Percentiles rank a stretch among this genome's conserved stretches.
phyloP scores from a whole-genome alignment of 225 moss, liverwort and hornwort genomes.

The Bryoerythrophyllum caledonicum region DNA sequence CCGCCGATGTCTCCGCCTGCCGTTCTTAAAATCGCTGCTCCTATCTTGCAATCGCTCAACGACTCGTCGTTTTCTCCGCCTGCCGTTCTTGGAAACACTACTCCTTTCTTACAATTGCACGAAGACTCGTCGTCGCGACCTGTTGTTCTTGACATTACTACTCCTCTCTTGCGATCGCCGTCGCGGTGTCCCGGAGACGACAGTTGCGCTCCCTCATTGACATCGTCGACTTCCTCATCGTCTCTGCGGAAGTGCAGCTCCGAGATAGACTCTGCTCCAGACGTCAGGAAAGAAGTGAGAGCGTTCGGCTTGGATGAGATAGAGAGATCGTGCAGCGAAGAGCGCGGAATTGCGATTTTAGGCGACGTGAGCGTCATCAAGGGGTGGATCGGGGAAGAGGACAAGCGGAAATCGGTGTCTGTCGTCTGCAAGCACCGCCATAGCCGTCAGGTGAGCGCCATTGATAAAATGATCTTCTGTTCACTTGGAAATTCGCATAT shows the following conservation, averaged over 20 bases:
- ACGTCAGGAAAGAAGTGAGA: slow-evolving; percentile 14
- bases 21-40: background rate
- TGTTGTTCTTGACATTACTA: background rate
- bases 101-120: too few relatives aligned
- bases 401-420: slow-evolving; percentile 21
- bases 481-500: background rate
- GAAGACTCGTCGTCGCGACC: background rate
- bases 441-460: slow-evolving; percentile 23
- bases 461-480: background rate
- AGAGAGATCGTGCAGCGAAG: slow-evolving; percentile 18
- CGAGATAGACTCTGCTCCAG: background rate
- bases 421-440: slow-evolving; percentile 28
- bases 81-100: too few relatives aligned
- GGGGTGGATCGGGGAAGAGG: slow-evolving; percentile 19
- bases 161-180: slow-evolving; percentile 13
- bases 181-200: background rate
- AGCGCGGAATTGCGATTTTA: slow-evolving; percentile 2
- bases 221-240: slow-evolving; percentile 7
- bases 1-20: background rate
- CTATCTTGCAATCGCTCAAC: slow-evolving; percentile 9
- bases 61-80: too few relatives aligned
- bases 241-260: background rate
- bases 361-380: slow-evolving; percentile 28
- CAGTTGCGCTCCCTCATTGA: slow-evolving; percentile 2
- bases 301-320: slow-evolving; percentile 28